Base-by-base conservation (phyloP, 1,284 basidiomycete genomes). In the Vanrija sp. region DNA sequence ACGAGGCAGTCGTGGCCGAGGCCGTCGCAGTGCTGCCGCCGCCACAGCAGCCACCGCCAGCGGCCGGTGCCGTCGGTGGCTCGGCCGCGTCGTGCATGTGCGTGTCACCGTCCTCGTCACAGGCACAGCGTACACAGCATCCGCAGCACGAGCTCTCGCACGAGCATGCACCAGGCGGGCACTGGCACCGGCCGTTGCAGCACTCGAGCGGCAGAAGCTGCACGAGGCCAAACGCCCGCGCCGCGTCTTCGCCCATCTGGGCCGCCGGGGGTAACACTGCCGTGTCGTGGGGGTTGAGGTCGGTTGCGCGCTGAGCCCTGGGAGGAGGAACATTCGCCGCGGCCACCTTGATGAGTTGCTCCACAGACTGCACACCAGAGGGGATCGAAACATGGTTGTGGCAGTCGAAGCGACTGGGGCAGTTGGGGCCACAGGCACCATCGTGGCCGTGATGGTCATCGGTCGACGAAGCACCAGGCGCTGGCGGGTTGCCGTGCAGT, bases 141-240 rank as follows among this genome's bases (percentile, higher is more conserved):
- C 75, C 75, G 53, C 76, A 77, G 57, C 75, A 76, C 6, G 75
- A 72, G 41, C 65, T 66, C 47, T 71, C 65, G 56, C 76, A 77
- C 9, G 62, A 62, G 55, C 76, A 77, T 39, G 72, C 55, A 3
- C 74, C 75, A 0, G 71, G 67, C 2, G 66, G 31, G 53, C 76
- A 76, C 52, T 72, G 69, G 54, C 76, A 77, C 42, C 72, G 63
- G 16, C 74, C 73, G 37, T 72, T 73, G 52, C 75, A 77, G 61
- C 76, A 77, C 54, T 76, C 67, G 15, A 76, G 66, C 8, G 71
- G 73, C 53, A 67, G 72, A 27, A 76, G 66, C 54, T 69, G 65
- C 14, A 72, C 63, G 22, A 74, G 49, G 0, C 74, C 76, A 46
- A 71, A 57, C 0, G 65, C 63, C 22, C 66, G 58, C 3, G 68